These are phyloP conservation scores for Fragilaria crotonensis DNA, from an alignment of 108 stramenopile genomes.

Conservation along the genomic window DNA sequence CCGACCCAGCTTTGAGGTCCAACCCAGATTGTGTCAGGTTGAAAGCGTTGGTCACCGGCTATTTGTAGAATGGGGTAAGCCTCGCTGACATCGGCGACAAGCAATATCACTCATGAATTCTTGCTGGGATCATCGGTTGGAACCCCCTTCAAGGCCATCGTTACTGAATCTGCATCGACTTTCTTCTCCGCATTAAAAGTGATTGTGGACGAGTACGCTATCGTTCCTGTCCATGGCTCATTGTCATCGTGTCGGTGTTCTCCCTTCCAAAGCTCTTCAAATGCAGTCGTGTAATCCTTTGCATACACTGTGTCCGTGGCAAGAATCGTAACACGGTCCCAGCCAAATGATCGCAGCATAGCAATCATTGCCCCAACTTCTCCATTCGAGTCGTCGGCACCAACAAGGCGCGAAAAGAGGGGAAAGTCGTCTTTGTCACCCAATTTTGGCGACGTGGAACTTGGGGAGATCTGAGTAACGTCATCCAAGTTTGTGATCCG, in stretches of 20 bases:
- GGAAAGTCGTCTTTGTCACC: constrained; percentile 9
- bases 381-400: constrained; percentile 6
- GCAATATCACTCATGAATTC: constrained; percentile 13
- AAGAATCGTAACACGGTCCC: constrained; percentile 10
- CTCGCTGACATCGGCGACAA: constrained; percentile 8
- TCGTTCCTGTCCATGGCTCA: no score
- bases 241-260: no score
- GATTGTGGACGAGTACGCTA: no score
- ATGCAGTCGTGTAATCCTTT: constrained; percentile 1
- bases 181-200: no score
- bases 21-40: constrained; percentile 12
- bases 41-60: constrained; percentile 4
- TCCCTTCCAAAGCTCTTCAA: constrained; percentile 5
- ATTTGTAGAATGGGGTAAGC: constrained; percentile 8
- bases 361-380: constrained; percentile 7
- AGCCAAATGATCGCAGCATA: constrained; percentile 7
- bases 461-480: neutral
- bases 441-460: constrained; percentile 1
- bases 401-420: constrained; percentile 7
- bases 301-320: constrained; percentile 11
- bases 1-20: neutral
- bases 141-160: neutral
- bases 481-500: neutral
- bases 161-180: constrained; percentile 5
- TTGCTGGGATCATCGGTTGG: constrained; percentile 6